Percentiles rank a stretch among this genome's conserved stretches.
Evolutionary conservation across 163 green algal genomes (phyloP).

Genomic region (Scenedesmus sp.): DNA sequence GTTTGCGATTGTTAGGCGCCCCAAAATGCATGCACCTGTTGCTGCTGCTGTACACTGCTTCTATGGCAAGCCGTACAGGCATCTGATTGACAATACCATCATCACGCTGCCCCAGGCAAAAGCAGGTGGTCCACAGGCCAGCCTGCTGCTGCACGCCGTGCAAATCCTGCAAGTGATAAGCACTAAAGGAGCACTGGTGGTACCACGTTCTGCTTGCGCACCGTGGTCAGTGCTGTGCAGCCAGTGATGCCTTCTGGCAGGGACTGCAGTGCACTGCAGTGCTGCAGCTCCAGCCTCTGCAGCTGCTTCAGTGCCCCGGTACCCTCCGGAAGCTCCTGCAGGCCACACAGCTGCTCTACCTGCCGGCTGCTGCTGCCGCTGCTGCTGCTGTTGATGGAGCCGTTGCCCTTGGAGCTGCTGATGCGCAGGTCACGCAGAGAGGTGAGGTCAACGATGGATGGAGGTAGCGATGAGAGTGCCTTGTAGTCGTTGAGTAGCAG

Average conservation of each 20-base stretch:
- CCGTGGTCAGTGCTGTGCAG: not conserved
- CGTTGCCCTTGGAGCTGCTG: not conserved
- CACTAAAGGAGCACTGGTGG: not conserved
- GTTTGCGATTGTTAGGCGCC: too few species aligned
- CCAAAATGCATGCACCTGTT: not conserved
- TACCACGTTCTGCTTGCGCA: not conserved
- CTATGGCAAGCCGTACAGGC: too few species aligned
- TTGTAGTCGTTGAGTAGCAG: not conserved
- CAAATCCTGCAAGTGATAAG: too few species aligned
- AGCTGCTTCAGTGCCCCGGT: not conserved
- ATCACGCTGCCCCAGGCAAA: too few species aligned
- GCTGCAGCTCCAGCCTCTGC: slow-evolving; percentile 9
- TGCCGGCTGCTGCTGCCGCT: not conserved
- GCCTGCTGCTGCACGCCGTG: too few species aligned
- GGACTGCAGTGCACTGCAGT: not conserved
- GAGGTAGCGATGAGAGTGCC: not conserved
- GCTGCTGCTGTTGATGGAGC: not conserved
- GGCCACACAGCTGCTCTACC: not conserved
- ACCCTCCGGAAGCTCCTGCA: slow-evolving; percentile 6
- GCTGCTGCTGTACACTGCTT: not conserved
- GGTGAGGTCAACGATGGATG: not conserved
- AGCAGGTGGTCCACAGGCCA: too few species aligned
- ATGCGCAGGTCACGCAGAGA: not conserved
- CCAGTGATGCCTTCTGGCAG: slow-evolving; percentile 11
- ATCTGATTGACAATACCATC: too few species aligned